Evolutionary conservation across 306 rosid species (phyloP), one percentile per base, ranked within the genome.

Genomic region (Leucaena leucocephala): DNA sequence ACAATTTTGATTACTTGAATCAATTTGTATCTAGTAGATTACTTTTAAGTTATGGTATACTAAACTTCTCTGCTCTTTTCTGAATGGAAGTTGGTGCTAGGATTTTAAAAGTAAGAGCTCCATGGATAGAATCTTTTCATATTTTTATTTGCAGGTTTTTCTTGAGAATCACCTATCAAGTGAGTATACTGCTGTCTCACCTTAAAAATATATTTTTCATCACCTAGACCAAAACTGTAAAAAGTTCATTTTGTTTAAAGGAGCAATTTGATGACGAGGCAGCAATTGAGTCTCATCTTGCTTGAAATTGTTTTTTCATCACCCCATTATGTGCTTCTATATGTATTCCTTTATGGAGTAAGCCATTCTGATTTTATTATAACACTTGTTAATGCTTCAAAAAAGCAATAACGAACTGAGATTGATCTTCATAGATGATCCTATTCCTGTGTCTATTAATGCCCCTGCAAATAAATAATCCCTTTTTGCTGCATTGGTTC

Each of bases 1-100:
- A 48, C 65, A 78, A 54, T 74, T 75, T 80, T 82, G 80, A 49
- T 83, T 80, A 42, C 73, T 73, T 46, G 27, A 81, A 70, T 48
- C 55, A 69, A 44, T 69, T 83, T 82, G 65, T 62, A 11, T 64
- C 50, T 61, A 33, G 52, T 59, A 76, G 35, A 68, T 72, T 45
- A 66, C 44, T 44, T 84, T 33, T 82, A 63, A 75, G 80, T 57
- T 62, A 21, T 27, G 73, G 48, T 63, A 27, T 55, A 46, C 62
- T 16, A 40, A 54, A 68, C 66, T 61, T 77, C 65, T 35, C 49
- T 59, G 69, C 54, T 71, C 35, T 70, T 71, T 76, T 71, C 77
- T 68, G 49, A 66, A 70, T 40, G 48, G 59, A 71, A 27, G 35
- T 27, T 27, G 45, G 50, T 39, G 34, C 39, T 50, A n/a, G 13